Evolutionary conservation across 2,329 filamentous ascomycete genomes (phyloP), one percentile per base, ranked within the genome.

Genomic region (Diaporthe vexans): DNA sequence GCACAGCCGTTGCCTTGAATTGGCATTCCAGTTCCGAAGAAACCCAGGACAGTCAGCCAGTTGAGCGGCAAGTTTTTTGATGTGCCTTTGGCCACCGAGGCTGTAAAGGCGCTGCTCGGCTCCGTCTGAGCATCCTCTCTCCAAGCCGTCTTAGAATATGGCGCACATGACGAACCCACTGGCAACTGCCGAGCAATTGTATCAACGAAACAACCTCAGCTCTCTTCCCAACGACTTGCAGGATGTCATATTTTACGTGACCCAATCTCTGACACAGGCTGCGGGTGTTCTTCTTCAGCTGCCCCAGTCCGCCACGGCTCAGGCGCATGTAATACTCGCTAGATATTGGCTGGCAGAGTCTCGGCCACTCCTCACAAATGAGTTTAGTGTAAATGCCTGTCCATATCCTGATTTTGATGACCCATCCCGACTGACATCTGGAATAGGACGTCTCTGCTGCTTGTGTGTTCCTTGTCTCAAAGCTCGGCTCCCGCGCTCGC

Each of bases 221-320:
- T 82, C 86, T 79, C 82, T 95, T 3, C 92, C 94, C 1, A 83
- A 85, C 43, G 91, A 94, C 77, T 86, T 96, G 19, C 93, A 94
- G 81, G 91, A 94, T 80, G 89, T 90, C 76, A 87, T 95, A 76
- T 92, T 93, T 78, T 93, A 92, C 81, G 88, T 92, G 71, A 92
- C 93, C 48, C 91, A 94, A 81, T 90, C 90, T 78, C 89, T 96
- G 57, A 94, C 93, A 4, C 94, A 97, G 83, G 91, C 93, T 29
- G 93, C 94, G 15, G 94, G 94, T 40, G 88, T 97, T 68, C 89
- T 98, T 24, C 88, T 99, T 4, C 91, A 94, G 63, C 88, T 98
- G 52, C 94, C 95, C 9, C 95, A 98, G 81, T 94, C 95, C 78
- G 91, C 94, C 52, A 94, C 97, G 52, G 94, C 95, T 6, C 94